Percentiles rank a stretch among this genome's conserved stretches.
Evolutionary conservation across 768 basidiomycete species (phyloP).

Genomic region (Flagelloscypha sp.): DNA sequence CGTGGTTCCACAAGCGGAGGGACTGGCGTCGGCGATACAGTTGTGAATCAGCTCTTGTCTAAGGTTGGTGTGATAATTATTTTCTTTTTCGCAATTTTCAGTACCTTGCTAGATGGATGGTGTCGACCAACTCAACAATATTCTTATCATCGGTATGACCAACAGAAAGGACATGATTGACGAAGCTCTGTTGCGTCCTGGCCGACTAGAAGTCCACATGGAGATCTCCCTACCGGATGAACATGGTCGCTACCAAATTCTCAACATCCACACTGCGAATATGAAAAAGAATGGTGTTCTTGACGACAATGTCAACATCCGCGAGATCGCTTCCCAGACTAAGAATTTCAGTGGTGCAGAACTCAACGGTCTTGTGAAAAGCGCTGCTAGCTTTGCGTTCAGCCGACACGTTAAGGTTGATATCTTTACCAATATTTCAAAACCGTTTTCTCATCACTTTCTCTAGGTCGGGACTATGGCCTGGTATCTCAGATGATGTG

Average conservation of each 20-base stretch:
- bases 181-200: slow-evolving; percentile 92
- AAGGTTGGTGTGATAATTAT: slow-evolving; percentile 50
- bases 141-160: slow-evolving; percentile 99
- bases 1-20: slow-evolving; percentile 87
- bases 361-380: slow-evolving; percentile 92
- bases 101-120: slow-evolving; percentile 78
- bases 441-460: neutral
- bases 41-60: slow-evolving; percentile 96
- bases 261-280: slow-evolving; percentile 90
- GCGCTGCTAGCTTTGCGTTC: slow-evolving; percentile 97
- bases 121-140: slow-evolving; percentile 97
- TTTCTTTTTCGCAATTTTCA: neutral
- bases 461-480: slow-evolving; percentile 81
- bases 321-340: slow-evolving; percentile 72
- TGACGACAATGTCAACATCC: slow-evolving; percentile 76
- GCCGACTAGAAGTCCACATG: slow-evolving; percentile 98
- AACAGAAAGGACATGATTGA: slow-evolving; percentile 99
- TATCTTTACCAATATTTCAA: neutral
- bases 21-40: slow-evolving; percentile 97
- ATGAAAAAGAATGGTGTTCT: slow-evolving; percentile 91
- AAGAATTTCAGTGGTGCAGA: slow-evolving; percentile 99
- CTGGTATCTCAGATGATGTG: slow-evolving; percentile 92
- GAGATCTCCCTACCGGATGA: slow-evolving; percentile 98
- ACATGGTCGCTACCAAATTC: slow-evolving; percentile 83
- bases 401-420: slow-evolving; percentile 86